phyloP scores from a whole-genome alignment of 768 basidiomycete species.

The Lentinula raphanica region DNA sequence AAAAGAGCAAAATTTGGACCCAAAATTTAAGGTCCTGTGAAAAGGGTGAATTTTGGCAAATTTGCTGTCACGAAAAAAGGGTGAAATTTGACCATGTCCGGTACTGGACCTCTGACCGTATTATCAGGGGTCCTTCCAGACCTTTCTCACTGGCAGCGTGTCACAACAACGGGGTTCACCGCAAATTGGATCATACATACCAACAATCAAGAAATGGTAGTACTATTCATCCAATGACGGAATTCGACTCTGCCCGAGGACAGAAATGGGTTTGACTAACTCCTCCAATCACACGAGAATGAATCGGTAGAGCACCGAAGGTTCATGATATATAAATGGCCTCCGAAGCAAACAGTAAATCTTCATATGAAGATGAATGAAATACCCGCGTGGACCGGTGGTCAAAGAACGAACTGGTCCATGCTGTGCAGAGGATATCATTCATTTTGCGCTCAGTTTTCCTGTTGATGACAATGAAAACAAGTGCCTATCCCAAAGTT shows the following conservation, averaged over 20 bases:
- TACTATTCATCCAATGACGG: too few species aligned
- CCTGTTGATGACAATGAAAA: neutral
- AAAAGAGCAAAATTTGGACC: too few species aligned
- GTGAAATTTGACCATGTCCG: too few species aligned
- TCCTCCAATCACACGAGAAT: neutral
- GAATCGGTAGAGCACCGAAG: neutral
- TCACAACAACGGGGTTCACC: too few species aligned
- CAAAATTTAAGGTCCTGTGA: too few species aligned
- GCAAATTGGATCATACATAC: too few species aligned
- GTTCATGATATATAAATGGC: neutral
- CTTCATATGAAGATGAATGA: neutral
- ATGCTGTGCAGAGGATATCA: neutral
- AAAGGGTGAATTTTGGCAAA: too few species aligned
- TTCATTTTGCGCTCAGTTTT: neutral
- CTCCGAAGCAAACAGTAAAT: neutral
- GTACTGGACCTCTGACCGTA: too few species aligned
- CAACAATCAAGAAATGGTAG: too few species aligned
- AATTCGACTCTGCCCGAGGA: neutral
- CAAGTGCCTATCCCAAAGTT: neutral
- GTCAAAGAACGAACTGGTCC: neutral
- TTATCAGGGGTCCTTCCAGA: too few species aligned
- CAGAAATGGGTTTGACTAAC: neutral
- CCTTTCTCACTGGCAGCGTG: too few species aligned
- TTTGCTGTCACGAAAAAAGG: too few species aligned
- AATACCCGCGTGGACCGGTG: neutral